phyloP scores from a whole-genome alignment of 768 basidiomycete species.

The Lactarius tabidus region DNA sequence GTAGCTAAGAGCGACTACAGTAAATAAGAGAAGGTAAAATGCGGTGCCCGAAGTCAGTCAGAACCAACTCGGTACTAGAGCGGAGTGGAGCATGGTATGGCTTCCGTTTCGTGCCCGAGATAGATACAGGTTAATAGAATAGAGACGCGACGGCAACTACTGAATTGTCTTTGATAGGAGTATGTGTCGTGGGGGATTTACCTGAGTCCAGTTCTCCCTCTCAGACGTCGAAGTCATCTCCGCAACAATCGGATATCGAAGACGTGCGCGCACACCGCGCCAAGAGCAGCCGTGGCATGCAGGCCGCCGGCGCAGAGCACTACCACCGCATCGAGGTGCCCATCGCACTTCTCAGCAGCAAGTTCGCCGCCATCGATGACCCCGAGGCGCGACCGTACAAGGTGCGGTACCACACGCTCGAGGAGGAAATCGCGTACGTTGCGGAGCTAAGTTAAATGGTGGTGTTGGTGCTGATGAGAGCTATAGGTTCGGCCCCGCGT shows the following conservation, averaged over 20 bases:
- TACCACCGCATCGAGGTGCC: conserved; percentile 83
- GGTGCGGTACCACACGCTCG: conserved; percentile 76
- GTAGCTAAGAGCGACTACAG: too few relatives aligned
- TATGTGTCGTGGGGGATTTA: too few relatives aligned
- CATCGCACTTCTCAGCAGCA: conserved; percentile 73
- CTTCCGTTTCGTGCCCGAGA: too few relatives aligned
- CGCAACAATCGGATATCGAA: conserved; percentile 95
- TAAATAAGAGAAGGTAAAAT: too few relatives aligned
- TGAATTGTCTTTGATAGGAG: too few relatives aligned
- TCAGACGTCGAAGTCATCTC: conserved; percentile 95
- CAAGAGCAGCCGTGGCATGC: conserved; percentile 80
- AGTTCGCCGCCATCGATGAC: conserved; percentile 54
- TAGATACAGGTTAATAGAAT: too few relatives aligned
- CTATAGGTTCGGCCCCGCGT: conserved; percentile 86
- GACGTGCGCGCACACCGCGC: conserved; percentile 90
- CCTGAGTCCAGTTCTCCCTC: conserved; percentile 95
- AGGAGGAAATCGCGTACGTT: conserved; percentile 96
- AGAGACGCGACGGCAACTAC: too few relatives aligned
- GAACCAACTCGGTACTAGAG: too few relatives aligned
- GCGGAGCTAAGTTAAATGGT: background rate
- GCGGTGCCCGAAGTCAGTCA: too few relatives aligned
- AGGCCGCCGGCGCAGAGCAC: conserved; percentile 69
- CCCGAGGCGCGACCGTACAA: conserved; percentile 34
- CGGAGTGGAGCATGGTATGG: too few relatives aligned
- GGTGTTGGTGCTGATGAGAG: background rate